Conservation (phyloP, 2,329 filamentous ascomycete species). For the Dactylellina parvicollis region DNA sequence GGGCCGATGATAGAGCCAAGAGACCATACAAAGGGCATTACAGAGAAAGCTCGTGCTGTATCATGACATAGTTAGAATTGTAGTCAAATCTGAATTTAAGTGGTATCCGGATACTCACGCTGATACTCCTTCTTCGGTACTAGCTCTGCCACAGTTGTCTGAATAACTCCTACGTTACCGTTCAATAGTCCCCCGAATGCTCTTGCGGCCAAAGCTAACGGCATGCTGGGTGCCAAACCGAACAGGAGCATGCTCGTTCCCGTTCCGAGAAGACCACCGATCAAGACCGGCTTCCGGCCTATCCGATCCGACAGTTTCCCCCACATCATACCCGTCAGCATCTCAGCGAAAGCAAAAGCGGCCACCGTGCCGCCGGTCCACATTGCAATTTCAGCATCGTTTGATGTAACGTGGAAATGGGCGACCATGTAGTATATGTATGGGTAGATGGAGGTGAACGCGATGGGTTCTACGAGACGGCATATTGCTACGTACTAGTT, state of each 20-base stretch:
- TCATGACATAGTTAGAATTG: constrained; percentile 55
- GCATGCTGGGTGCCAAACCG: constrained; percentile 84
- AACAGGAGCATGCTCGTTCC: constrained; percentile 92
- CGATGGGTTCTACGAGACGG: constrained; percentile 79
- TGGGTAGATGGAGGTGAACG: constrained; percentile 77
- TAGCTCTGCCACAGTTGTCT: constrained; percentile 93
- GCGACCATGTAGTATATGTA: constrained; percentile 74
- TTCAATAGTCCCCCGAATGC: constrained; percentile 91
- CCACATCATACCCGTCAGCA: constrained; percentile 91
- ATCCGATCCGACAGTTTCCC: constrained; percentile 89
- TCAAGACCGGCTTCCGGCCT: constrained; percentile 89
- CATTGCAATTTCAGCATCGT: constrained; percentile 48
- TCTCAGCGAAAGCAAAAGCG: constrained; percentile 89
- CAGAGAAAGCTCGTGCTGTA: constrained; percentile 86
- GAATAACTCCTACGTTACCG: constrained; percentile 70
- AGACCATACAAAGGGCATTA: constrained; percentile 99
- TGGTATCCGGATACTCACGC: constrained; percentile 68
- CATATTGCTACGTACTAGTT: constrained; percentile 72
- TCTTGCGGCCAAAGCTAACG: constrained; percentile 83
- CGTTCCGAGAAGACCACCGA: constrained; percentile 89
- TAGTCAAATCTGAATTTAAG: constrained; percentile 35
- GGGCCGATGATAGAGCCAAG: constrained; percentile 72
- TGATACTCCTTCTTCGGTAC: constrained; percentile 94
- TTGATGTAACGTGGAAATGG: constrained; percentile 69
- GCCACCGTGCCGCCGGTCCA: constrained; percentile 45